These are phyloP conservation scores for Gossypium arboreum DNA, from an alignment of 345 rosid genomes.

Conservation along the genomic window DNA sequence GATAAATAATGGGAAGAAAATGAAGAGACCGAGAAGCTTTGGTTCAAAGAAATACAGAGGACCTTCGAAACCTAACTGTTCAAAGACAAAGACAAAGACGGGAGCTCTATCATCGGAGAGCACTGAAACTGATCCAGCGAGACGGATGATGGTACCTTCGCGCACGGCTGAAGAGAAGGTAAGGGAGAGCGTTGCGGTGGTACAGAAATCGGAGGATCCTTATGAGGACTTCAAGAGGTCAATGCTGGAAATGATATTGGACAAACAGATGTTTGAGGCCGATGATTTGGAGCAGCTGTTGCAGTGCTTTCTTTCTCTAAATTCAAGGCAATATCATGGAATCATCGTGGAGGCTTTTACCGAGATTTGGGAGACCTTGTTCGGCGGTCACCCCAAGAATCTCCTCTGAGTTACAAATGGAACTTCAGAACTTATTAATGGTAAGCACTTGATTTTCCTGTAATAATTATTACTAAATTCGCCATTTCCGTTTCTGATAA, in stretches of 20 bases:
- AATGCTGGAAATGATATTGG: slow-evolving; percentile 61
- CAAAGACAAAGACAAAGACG: background rate
- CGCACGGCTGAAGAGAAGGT: slow-evolving; percentile 23
- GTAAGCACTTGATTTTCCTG: no score
- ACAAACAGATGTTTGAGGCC: slow-evolving; percentile 41
- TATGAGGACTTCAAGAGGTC: slow-evolving; percentile 54
- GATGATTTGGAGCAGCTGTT: slow-evolving; percentile 50
- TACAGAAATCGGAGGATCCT: slow-evolving; percentile 53
- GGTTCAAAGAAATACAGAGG: slow-evolving; percentile 10
- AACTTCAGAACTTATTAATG: background rate
- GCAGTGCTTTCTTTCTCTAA: slow-evolving; percentile 49
- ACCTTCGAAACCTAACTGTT: background rate
- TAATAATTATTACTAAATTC: background rate
- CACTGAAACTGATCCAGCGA: background rate
- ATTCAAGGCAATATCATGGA: slow-evolving; percentile 41
- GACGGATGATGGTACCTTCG: slow-evolving; percentile 9
- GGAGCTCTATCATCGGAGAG: background rate
- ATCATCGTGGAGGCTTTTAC: slow-evolving; percentile 51
- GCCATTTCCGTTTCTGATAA: background rate
- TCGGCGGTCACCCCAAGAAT: slow-evolving; percentile 26
- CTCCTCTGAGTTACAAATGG: background rate
- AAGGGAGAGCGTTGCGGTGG: slow-evolving; percentile 51
- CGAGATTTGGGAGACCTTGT: slow-evolving; percentile 50
- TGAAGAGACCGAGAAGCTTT: slow-evolving; percentile 13
- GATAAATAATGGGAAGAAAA: no score